A percentile compares a stretch with the other conserved stretches of the same genome.
These are phyloP conservation scores for Jackrogersella minutella DNA, from an alignment of 495 filamentous ascomycete genomes.

Conservation along the genomic window DNA sequence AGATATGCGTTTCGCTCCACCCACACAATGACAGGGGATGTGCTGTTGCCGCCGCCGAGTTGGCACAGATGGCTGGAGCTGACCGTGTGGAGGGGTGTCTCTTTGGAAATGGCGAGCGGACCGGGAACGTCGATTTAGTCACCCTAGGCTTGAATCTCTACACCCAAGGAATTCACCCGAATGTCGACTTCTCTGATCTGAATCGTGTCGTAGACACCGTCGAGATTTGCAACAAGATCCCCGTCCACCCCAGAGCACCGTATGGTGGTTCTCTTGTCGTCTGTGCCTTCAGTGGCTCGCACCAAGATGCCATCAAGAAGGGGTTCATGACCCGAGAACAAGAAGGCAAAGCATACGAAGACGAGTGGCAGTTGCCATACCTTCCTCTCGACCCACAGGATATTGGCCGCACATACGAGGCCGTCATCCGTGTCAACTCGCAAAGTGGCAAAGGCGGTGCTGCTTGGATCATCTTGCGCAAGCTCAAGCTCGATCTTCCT, in stretches of 20 bases:
- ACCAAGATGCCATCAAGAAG: conserved; percentile 99
- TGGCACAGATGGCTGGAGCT: conserved; percentile 97
- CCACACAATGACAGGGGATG: conserved; percentile 96
- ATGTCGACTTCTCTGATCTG: conserved; percentile 92
- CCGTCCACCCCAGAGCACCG: conserved; percentile 85
- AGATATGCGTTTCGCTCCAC: conserved; percentile 84
- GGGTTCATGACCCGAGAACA: conserved; percentile 80
- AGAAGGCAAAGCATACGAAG: conserved; percentile 64
- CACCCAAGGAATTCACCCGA: conserved; percentile 89
- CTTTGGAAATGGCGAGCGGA: conserved; percentile 95
- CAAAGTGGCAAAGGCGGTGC: conserved; percentile 95
- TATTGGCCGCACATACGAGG: conserved; percentile 95
- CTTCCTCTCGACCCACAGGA: conserved; percentile 92
- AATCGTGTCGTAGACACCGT: conserved; percentile 87
- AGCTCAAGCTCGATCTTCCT: conserved; percentile 89
- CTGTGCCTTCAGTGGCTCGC: conserved; percentile 88
- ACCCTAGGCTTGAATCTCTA: conserved; percentile 96
- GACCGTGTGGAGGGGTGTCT: conserved; percentile 94
- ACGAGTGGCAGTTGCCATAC: conserved; percentile 80
- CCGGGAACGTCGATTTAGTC: conserved; percentile 95
- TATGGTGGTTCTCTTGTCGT: conserved; percentile 91
- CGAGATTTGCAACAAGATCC: conserved; percentile 93
- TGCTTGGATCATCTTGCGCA: conserved; percentile 91
- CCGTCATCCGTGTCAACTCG: conserved; percentile 96
- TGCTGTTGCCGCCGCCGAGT: conserved; percentile 81